Percentiles rank a stretch among this genome's conserved stretches.
Conservation (phyloP, 2,329 filamentous ascomycete genomes). For the Verticillium zaregamsianum region DNA sequence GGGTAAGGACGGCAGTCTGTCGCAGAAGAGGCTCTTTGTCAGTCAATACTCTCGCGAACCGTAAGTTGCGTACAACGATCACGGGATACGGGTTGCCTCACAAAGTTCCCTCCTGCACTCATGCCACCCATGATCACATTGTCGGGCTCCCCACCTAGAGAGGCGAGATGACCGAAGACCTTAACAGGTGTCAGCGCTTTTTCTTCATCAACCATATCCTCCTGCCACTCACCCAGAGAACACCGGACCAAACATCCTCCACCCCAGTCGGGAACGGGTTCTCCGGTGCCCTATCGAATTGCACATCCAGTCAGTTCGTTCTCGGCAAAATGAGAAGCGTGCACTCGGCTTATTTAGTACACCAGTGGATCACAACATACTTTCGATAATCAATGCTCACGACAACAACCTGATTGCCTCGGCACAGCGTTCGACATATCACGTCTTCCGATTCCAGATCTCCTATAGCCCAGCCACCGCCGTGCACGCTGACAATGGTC, state of each 20-base stretch:
- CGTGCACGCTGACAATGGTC: neutral
- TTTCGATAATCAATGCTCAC: neutral
- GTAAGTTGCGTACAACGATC: neutral
- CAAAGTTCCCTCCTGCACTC: neutral
- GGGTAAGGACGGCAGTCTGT: neutral
- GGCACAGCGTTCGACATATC: neutral
- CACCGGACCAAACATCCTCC: neutral
- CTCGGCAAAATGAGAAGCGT: neutral
- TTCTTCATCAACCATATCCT: neutral
- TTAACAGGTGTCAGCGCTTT: neutral
- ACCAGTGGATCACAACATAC: neutral
- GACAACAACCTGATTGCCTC: neutral
- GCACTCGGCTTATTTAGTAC: neutral
- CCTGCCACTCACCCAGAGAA: neutral
- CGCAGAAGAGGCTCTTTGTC: too few relatives aligned
- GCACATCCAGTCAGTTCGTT: too few relatives aligned
- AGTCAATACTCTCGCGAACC: neutral
- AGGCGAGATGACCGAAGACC: neutral
- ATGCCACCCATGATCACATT: neutral
- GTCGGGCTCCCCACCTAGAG: neutral
- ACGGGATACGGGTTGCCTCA: neutral
- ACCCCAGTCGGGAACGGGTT: neutral
- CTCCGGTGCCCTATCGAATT: neutral
- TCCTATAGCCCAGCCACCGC: neutral
- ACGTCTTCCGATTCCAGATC: neutral